Conservation (phyloP, 306 rosid genomes). For the Cucurbita ficifolia region DNA sequence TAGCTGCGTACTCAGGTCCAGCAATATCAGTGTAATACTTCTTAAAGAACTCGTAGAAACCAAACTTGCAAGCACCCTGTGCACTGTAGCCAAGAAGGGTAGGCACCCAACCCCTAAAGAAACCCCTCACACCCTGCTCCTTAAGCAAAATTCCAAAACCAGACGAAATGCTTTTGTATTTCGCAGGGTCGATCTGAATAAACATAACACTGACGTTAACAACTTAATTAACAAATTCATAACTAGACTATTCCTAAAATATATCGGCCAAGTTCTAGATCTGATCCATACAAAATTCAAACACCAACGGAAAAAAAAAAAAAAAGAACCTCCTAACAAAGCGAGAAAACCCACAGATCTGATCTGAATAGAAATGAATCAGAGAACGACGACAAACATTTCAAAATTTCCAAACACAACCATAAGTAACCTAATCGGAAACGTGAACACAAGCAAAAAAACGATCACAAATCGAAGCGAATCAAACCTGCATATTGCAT, state of each 20-base stretch:
- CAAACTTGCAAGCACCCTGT: conserved; percentile 96
- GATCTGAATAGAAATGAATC: not conserved
- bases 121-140: conserved; percentile 81
- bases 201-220: not conserved
- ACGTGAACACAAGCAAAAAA: not conserved
- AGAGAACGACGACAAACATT: not conserved
- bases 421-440: not conserved
- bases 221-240: not conserved
- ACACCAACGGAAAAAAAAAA: not conserved
- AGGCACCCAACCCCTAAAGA: conserved; percentile 95
- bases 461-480: conserved; percentile 13
- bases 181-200: conserved; percentile 73
- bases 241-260: not conserved
- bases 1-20: conserved; percentile 78
- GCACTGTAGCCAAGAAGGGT: conserved; percentile 93
- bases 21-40: conserved; percentile 88
- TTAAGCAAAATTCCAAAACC: conserved; percentile 78
- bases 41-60: conserved; percentile 93
- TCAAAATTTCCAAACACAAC: not conserved
- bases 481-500: conserved; percentile 86
- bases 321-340: not conserved
- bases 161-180: conserved; percentile 74
- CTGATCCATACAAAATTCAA: conserved; percentile 2
- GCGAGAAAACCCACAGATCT: conserved; percentile 24
- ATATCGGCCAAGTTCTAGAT: not conserved